Evolutionary conservation across 176 grass and related monocot genomes (phyloP).

Genomic region (Lolium rigidum): DNA sequence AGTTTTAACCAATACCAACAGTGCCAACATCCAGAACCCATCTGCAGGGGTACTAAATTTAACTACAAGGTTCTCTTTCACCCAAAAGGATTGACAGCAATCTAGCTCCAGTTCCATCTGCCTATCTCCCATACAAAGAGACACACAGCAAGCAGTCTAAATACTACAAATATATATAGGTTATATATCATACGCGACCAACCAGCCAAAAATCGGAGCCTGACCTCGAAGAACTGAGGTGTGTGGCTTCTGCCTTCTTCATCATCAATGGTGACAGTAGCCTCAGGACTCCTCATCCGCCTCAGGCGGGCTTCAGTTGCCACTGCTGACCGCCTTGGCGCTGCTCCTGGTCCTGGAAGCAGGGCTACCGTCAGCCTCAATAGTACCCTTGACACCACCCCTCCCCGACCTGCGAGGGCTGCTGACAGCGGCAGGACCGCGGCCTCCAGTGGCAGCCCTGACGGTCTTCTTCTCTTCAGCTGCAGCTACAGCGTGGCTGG

Average conservation of each 20-base stretch:
- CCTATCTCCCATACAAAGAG: too few relatives aligned
- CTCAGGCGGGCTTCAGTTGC: slow-evolving; percentile 16
- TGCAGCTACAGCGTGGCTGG: neutral
- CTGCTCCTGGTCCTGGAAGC: slow-evolving; percentile 16
- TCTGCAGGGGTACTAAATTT: too few relatives aligned
- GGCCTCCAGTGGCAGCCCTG: neutral
- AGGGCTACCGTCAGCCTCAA: neutral
- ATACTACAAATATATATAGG: slow-evolving; percentile 8
- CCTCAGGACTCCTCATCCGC: neutral
- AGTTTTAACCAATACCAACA: too few relatives aligned
- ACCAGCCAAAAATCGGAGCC: slow-evolving; percentile 37
- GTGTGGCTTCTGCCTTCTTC: neutral
- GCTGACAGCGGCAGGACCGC: neutral
- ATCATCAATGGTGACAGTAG: slow-evolving; percentile 2
- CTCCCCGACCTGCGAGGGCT: slow-evolving; percentile 40
- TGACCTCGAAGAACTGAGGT: neutral
- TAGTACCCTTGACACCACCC: neutral
- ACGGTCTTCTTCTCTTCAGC: neutral
- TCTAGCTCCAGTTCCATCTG: too few relatives aligned
- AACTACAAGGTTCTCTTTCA: too few relatives aligned
- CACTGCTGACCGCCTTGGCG: neutral
- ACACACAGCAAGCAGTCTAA: neutral
- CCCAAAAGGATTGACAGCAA: too few relatives aligned
- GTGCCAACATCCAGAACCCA: too few relatives aligned
- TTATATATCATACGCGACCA: neutral